Evolutionary conservation across 768 basidiomycete genomes (phyloP).

Genomic region (Dentipellis fragilis): DNA sequence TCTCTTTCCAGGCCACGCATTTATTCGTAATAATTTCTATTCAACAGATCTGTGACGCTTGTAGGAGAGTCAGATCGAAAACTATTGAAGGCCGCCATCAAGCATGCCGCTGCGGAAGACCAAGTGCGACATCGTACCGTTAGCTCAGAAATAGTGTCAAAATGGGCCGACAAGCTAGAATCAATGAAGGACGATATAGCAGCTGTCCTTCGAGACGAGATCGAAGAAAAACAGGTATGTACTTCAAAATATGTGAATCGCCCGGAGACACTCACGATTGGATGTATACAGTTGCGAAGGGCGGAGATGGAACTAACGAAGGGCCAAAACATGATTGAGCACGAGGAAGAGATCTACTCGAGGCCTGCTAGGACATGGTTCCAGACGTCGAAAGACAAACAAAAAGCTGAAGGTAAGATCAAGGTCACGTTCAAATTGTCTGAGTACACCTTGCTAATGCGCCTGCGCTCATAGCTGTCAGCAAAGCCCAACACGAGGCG

Average conservation of each 20-base stretch:
- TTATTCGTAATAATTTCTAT: background rate
- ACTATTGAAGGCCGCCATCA: conserved; percentile 92
- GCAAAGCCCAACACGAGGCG: conserved; percentile 66
- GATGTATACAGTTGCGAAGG: conserved; percentile 51
- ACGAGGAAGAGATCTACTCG: conserved; percentile 85
- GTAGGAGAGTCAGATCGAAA: conserved; percentile 95
- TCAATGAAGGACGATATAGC: conserved; percentile 67
- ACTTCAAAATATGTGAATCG: background rate
- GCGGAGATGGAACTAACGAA: conserved; percentile 96
- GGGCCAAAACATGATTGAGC: conserved; percentile 91
- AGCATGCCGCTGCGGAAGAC: conserved; percentile 69
- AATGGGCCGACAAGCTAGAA: conserved; percentile 62
- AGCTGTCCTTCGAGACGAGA: conserved; percentile 81
- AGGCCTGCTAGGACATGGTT: conserved; percentile 99
- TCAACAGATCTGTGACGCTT: conserved; percentile 75
- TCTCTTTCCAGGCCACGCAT: background rate
- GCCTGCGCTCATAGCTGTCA: conserved; percentile 39
- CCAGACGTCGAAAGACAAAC: conserved; percentile 79
- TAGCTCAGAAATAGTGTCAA: conserved; percentile 60
- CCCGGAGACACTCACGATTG: conserved; percentile 8
- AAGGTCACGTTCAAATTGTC: background rate
- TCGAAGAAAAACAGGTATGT: conserved; percentile 83
- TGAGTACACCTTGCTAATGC: background rate
- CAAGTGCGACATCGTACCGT: conserved; percentile 85
- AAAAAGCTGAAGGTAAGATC: conserved; percentile 59